phyloP scores from a whole-genome alignment of 2,329 filamentous ascomycete species.

The Chrysosporium keratinophilum region DNA sequence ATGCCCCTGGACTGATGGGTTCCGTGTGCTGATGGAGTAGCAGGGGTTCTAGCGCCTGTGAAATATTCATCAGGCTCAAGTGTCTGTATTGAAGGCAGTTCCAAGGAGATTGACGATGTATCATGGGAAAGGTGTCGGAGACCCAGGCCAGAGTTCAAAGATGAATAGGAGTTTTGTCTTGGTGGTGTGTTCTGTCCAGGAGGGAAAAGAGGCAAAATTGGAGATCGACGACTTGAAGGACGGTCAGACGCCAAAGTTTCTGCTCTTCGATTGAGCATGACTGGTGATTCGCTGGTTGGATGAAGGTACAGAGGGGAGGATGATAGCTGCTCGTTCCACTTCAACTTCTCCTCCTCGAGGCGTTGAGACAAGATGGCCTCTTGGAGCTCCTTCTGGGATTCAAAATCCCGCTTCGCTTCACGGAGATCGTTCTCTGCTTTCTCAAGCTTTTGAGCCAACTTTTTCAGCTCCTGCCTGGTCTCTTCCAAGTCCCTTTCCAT shows the following conservation, averaged over 20 bases:
- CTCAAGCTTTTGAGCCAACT: conserved; percentile 32
- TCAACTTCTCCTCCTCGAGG: conserved; percentile 55
- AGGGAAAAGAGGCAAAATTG: conserved; percentile 28
- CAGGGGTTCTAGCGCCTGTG: conserved; percentile 25
- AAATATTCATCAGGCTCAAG: conserved; percentile 42
- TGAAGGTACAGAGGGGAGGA: conserved; percentile 29
- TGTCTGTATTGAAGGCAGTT: conserved; percentile 40
- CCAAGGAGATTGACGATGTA: conserved; percentile 8
- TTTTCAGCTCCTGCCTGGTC: conserved; percentile 50
- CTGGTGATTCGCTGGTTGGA: conserved; percentile 34
- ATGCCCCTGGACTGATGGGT: conserved; percentile 47
- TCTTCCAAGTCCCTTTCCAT: conserved; percentile 49
- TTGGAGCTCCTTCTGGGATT: conserved; percentile 49
- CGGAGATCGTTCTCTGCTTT: conserved; percentile 52
- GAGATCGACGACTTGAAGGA: conserved; percentile 33
- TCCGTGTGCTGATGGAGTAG: conserved; percentile 31
- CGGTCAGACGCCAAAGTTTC: conserved; percentile 29
- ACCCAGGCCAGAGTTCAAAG: conserved; percentile 21
- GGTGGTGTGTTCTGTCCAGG: conserved; percentile 33
- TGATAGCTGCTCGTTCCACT: conserved; percentile 44
- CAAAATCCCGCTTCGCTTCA: conserved; percentile 47
- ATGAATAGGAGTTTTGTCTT: conserved; percentile 40
- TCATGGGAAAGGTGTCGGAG: conserved; percentile 28
- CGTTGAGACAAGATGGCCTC: conserved; percentile 49
- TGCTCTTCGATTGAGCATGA: conserved; percentile 32